Conservation (phyloP, 139 green algal genomes). For the Pleodorina starrii region DNA sequence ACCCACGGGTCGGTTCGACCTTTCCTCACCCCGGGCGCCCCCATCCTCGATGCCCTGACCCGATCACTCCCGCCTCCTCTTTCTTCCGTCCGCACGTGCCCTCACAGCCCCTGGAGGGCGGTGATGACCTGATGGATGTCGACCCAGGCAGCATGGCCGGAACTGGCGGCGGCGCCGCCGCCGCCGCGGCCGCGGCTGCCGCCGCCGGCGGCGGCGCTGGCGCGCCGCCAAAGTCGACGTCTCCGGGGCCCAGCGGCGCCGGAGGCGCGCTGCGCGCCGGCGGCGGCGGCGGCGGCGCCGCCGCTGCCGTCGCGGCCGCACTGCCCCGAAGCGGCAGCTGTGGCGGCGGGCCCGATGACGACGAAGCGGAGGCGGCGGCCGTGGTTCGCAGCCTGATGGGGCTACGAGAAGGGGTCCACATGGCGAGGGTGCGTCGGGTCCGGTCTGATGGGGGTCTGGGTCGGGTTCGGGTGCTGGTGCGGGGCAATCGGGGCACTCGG, state of each 20-base stretch:
- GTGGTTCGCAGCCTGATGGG: conserved; percentile 53
- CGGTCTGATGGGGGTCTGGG: too few relatives aligned
- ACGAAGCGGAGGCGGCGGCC: conserved; percentile 5
- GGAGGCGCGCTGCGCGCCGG: too few relatives aligned
- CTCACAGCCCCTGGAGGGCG: neutral
- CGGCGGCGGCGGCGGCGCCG: neutral
- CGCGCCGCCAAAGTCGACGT: neutral
- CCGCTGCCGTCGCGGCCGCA: too few relatives aligned
- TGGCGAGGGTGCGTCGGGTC: neutral
- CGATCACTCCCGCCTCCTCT: too few relatives aligned
- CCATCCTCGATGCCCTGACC: too few relatives aligned
- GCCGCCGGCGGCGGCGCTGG: neutral
- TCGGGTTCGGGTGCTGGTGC: too few relatives aligned
- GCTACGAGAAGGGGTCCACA: conserved; percentile 29
- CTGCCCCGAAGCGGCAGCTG: neutral
- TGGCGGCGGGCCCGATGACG: neutral
- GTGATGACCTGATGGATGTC: neutral
- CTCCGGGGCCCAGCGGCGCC: conserved; percentile 3
- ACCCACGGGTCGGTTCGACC: too few relatives aligned
- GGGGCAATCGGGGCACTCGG: too few relatives aligned
- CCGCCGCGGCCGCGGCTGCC: neutral
- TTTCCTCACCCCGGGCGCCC: too few relatives aligned
- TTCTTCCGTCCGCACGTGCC: too few relatives aligned
- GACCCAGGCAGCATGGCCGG: neutral
- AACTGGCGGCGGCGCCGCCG: neutral